Percentiles rank a stretch among this genome's conserved stretches.
phyloP scores from a whole-genome alignment of 2,329 filamentous ascomycete genomes.

The Stagonosporopsis cucurbitacearum region DNA sequence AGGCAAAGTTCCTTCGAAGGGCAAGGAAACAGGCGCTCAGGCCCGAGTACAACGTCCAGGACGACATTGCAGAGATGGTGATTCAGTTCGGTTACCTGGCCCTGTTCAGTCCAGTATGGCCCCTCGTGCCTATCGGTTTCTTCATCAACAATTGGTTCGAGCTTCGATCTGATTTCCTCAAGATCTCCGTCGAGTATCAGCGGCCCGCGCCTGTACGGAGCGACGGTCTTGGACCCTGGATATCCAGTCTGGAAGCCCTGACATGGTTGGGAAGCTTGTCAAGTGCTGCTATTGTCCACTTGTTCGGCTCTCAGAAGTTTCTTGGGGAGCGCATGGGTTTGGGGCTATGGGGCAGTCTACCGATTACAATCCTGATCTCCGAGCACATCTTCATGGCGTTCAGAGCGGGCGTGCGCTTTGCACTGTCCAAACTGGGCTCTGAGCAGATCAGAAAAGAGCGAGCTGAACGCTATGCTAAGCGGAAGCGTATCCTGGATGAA shows the following conservation, averaged over 20 bases:
- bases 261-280: constrained; percentile 45
- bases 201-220: constrained; percentile 36
- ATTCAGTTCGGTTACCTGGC: constrained; percentile 47
- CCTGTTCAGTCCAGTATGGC: constrained; percentile 45
- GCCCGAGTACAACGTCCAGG: constrained; percentile 43
- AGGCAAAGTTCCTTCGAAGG: constrained; percentile 38
- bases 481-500: constrained; percentile 40
- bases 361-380: constrained; percentile 39
- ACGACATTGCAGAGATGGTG: constrained; percentile 46
- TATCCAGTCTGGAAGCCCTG: constrained; percentile 38
- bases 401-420: constrained; percentile 36
- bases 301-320: constrained; percentile 34
- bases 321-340: constrained; percentile 24
- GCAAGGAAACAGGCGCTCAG: constrained; percentile 40
- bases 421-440: constrained; percentile 35
- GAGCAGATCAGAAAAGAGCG: constrained; percentile 39
- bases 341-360: constrained; percentile 38
- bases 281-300: constrained; percentile 43
- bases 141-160: constrained; percentile 49
- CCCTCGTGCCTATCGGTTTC: constrained; percentile 44
- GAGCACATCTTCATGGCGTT: constrained; percentile 45
- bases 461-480: constrained; percentile 33
- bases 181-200: constrained; percentile 43
- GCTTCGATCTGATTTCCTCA: constrained; percentile 43
- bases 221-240: constrained; percentile 45